Conservation (phyloP, 2,329 filamentous ascomycete species). For the Ceratocystis variospora region DNA sequence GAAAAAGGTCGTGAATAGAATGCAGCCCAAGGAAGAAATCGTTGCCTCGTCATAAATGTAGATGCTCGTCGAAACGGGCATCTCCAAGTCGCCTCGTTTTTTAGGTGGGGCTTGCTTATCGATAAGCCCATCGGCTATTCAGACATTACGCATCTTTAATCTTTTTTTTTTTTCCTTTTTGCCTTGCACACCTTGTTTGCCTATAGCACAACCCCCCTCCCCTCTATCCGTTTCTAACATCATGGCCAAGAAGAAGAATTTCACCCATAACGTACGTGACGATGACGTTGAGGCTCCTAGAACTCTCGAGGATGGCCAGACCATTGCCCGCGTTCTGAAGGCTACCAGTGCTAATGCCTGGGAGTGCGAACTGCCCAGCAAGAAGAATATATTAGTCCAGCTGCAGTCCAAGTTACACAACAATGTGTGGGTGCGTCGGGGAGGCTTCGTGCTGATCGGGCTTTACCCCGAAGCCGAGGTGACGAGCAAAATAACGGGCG, state of each 20-base stretch:
- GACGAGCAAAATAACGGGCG: slow-evolving; percentile 67
- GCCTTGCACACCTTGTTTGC: background rate
- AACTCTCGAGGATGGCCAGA: slow-evolving; percentile 35
- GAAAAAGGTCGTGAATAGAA: background rate
- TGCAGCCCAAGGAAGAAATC: background rate
- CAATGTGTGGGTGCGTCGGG: slow-evolving; percentile 84
- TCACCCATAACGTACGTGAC: slow-evolving; percentile 16
- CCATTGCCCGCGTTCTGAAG: slow-evolving; percentile 64
- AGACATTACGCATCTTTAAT: background rate
- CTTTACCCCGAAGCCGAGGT: slow-evolving; percentile 47
- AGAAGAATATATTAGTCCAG: slow-evolving; percentile 58
- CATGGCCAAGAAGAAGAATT: slow-evolving; percentile 19
- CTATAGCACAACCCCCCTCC: background rate
- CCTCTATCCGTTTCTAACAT: background rate
- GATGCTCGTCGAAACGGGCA: background rate
- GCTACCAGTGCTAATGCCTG: slow-evolving; percentile 85
- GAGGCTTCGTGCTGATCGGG: slow-evolving; percentile 76
- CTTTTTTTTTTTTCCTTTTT: background rate
- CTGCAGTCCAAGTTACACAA: slow-evolving; percentile 75
- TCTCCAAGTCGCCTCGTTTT: background rate
- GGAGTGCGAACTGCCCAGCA: slow-evolving; percentile 56
- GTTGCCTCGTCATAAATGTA: background rate
- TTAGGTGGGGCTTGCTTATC: slow-evolving; percentile 15
- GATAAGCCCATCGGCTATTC: slow-evolving; percentile 7
- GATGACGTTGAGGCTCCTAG: slow-evolving; percentile 15